A percentile compares a stretch with the other conserved stretches of the same genome.
Evolutionary conservation across 768 basidiomycete genomes (phyloP).

Genomic region (Termitomyces sp.): DNA sequence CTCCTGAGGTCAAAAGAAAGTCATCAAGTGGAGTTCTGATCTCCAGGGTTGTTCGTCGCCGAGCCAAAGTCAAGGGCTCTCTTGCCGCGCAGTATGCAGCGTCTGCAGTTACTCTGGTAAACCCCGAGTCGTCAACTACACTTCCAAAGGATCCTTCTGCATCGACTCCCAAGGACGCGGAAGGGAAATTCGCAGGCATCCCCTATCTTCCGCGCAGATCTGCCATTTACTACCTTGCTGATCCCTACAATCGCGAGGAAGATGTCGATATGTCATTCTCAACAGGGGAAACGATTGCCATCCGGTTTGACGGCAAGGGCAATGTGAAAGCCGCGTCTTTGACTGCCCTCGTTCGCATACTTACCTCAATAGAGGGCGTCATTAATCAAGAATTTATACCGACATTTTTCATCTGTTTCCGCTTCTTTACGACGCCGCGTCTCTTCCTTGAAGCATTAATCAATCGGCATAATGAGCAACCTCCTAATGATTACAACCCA

Average conservation of each 20-base stretch:
- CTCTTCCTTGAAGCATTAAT: slow-evolving; percentile 35
- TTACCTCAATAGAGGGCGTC: slow-evolving; percentile 35
- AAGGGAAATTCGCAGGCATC: slow-evolving; percentile 5
- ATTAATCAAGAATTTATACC: slow-evolving; percentile 37
- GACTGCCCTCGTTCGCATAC: slow-evolving; percentile 35
- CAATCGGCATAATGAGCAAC: slow-evolving; percentile 41
- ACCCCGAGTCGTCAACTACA: neutral
- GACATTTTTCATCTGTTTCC: slow-evolving; percentile 68
- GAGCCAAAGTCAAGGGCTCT: slow-evolving; percentile 7
- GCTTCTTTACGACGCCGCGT: slow-evolving; percentile 52
- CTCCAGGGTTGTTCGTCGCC: slow-evolving; percentile 12
- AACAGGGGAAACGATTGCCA: slow-evolving; percentile 14
- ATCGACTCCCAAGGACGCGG: neutral
- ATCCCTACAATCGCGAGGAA: slow-evolving; percentile 19
- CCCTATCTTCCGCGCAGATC: slow-evolving; percentile 21
- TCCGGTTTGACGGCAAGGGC: slow-evolving; percentile 20
- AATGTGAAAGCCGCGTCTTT: slow-evolving; percentile 29
- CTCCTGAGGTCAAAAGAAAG: slow-evolving; percentile 1
- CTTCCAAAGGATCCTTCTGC: neutral
- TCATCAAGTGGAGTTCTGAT: slow-evolving; percentile 10
- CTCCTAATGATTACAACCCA: slow-evolving; percentile 19
- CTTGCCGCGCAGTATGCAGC: neutral
- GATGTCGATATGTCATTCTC: slow-evolving; percentile 23
- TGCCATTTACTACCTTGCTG: slow-evolving; percentile 18
- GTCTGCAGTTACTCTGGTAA: slow-evolving; percentile 6